These are phyloP conservation scores for Solanum rostratum DNA, from an alignment of 257 asterid genomes.

Conservation along the genomic window DNA sequence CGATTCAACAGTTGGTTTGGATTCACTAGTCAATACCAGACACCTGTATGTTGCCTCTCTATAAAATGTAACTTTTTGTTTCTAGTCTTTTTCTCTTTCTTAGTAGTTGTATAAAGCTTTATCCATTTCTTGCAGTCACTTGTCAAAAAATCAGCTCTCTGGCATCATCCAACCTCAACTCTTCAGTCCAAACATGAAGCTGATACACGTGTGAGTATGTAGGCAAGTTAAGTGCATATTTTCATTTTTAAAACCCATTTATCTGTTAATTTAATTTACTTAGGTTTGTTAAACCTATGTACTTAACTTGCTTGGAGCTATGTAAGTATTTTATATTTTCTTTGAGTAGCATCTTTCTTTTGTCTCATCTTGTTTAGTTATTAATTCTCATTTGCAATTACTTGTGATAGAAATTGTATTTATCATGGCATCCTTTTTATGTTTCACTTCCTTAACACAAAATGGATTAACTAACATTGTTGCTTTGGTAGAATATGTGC, in stretches of 20 bases:
- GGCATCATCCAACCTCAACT: conserved; percentile 49
- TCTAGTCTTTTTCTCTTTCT: background rate
- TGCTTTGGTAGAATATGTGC: background rate
- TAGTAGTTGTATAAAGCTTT: background rate
- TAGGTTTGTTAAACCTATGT: background rate
- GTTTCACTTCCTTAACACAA: background rate
- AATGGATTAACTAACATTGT: background rate
- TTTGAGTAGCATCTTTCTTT: background rate
- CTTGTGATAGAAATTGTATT: background rate
- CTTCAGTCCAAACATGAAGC: conserved; percentile 52
- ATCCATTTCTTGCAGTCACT: conserved; percentile 44
- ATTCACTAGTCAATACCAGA: conserved; percentile 42
- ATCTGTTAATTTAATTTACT: background rate
- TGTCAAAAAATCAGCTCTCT: conserved; percentile 58
- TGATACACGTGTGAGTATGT: conserved; percentile 65
- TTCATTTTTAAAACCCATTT: background rate
- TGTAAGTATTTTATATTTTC: background rate
- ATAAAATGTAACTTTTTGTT: background rate
- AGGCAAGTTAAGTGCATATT: background rate
- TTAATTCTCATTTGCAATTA: background rate
- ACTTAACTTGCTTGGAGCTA: background rate
- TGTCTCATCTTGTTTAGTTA: background rate
- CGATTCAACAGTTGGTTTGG: conserved; percentile 47
- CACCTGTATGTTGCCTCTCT: conserved; percentile 48
- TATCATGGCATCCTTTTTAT: background rate